Conservation (phyloP, 371 early-diverging fungal species). For the Circinella umbellata region DNA sequence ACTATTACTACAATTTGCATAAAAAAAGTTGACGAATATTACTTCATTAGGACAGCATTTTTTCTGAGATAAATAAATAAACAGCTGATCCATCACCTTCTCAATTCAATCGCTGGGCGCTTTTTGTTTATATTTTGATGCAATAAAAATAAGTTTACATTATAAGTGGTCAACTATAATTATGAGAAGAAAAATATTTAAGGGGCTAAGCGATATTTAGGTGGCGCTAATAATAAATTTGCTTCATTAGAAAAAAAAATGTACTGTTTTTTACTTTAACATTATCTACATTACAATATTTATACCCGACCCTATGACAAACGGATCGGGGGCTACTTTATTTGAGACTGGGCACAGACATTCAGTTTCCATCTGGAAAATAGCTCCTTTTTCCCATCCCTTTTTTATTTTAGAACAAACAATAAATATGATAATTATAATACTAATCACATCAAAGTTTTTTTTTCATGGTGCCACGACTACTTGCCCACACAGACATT, state of each 20-base stretch:
- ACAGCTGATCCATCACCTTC: too few relatives aligned
- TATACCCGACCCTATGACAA: constrained; percentile 7
- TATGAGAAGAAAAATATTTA: too few relatives aligned
- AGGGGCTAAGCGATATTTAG: too few relatives aligned
- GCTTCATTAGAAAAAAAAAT: not conserved
- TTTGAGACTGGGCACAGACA: constrained; percentile 8
- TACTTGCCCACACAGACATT: not conserved
- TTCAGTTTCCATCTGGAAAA: constrained; percentile 8
- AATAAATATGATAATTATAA: not conserved
- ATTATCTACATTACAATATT: not conserved
- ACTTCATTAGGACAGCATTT: too few relatives aligned
- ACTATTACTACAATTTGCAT: too few relatives aligned
- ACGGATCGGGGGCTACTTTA: constrained; percentile 8
- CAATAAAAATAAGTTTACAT: too few relatives aligned
- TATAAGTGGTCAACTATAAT: too few relatives aligned
- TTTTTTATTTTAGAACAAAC: not conserved
- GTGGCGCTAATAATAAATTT: constrained; percentile 1
- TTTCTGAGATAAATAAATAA: too few relatives aligned
- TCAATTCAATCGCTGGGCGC: too few relatives aligned
- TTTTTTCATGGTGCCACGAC: constrained; percentile 2
- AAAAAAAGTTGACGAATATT: too few relatives aligned
- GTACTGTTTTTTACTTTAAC: not conserved
- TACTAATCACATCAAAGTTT: constrained; percentile 1
- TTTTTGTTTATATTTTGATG: too few relatives aligned
- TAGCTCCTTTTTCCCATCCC: not conserved